Percentiles rank a stretch among this genome's conserved stretches.
Evolutionary conservation across 176 grass and related monocot species (phyloP).

Genomic region (Raddia distichophylla): DNA sequence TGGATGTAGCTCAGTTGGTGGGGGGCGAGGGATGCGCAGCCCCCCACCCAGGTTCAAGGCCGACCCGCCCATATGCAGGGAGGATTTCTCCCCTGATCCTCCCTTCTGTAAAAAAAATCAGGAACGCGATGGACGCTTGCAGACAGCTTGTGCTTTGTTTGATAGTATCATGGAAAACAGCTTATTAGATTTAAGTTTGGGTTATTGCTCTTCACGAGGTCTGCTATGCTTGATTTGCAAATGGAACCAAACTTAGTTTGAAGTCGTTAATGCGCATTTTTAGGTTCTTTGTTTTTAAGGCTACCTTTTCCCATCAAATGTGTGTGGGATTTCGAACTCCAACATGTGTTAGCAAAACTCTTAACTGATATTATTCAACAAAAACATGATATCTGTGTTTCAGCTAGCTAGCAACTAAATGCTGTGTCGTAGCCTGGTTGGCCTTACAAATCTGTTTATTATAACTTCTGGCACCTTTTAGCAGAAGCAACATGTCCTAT

Average conservation of each 20-base stretch:
- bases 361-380: constrained; percentile 19
- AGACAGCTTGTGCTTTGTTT: background rate
- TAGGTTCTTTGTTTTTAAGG: constrained; percentile 5
- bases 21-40: too few relatives aligned
- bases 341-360: background rate
- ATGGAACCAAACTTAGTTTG: constrained; percentile 9
- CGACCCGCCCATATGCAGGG: too few relatives aligned
- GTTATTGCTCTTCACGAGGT: background rate
- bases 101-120: too few relatives aligned
- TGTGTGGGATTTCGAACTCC: background rate
- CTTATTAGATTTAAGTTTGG: constrained; percentile 17
- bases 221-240: constrained; percentile 11
- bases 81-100: too few relatives aligned
- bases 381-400: background rate
- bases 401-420: background rate
- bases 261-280: constrained; percentile 13
- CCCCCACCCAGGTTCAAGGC: too few relatives aligned
- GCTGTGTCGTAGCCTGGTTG: background rate
- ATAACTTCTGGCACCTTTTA: background rate
- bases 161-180: background rate
- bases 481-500: background rate
- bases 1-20: background rate
- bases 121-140: background rate
- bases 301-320: background rate
- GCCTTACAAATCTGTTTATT: constrained; percentile 26